Base-by-base conservation (phyloP, 768 basidiomycete genomes). In the Suillus lakei region DNA sequence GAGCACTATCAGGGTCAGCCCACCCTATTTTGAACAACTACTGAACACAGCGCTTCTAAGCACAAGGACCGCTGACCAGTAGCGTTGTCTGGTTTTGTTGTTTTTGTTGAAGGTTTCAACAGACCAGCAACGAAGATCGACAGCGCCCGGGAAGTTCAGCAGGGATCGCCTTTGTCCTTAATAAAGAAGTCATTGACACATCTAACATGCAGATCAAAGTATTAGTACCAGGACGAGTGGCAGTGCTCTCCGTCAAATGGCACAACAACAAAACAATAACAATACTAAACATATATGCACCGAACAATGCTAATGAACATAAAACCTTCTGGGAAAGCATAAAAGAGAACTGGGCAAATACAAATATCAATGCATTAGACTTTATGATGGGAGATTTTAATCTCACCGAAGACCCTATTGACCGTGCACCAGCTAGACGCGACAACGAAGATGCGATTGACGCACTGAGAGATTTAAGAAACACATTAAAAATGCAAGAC, bases 361-460 rank as follows among this genome's bases (percentile, higher is more conserved):
- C 43, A 13, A 39, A 39, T 15, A 1, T 39, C 3, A 15, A 4
- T 1, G 15, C 16, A 16, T 4, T 10, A 30, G 66, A 68, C 18
- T 18, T 46, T 0, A 13, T 64, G 13, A 2, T 63, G 0, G 69
- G 66, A 4, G 26, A 50, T 2, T 50, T 50, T 5, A 50, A 50
- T 2, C 5, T 50, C 5, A 50, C 48, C 3, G 41, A 51, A 12
- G 63, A 68, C 0, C 26, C 64, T 0, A 53, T 67, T 1, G 69
- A 70, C 30, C 18, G 23, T 6, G 39, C 59, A 5, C 59, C 59
- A 23, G 59, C 15, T 2, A 10, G 39, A 26, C 2, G 2, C 0
- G 43, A 44, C 3, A 44, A 44, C 4, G 21, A 44, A 18, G 28
- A 4, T 0, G 0, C 43, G 21, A 44, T 44, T 8, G 21, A 44